Conservation (phyloP, 805 yeast species). For the Wickerhamiella cacticola region DNA sequence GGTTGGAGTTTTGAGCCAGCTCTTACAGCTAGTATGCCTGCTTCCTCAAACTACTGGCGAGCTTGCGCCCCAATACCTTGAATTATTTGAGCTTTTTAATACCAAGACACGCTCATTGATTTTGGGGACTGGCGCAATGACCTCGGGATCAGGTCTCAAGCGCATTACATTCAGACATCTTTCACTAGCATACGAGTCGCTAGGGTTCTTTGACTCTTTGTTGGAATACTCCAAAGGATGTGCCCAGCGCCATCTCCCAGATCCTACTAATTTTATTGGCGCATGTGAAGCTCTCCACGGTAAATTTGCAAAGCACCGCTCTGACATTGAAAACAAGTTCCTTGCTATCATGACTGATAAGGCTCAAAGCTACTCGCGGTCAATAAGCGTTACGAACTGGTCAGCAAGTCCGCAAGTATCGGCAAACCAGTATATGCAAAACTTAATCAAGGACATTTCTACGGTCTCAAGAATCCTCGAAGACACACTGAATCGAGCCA, state of each 20-base stretch:
- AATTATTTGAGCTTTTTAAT: constrained; percentile 41
- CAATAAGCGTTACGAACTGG: constrained; percentile 41
- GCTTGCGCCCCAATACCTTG: constrained; percentile 28
- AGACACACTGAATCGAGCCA: constrained; percentile 34
- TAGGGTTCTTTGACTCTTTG: constrained; percentile 37
- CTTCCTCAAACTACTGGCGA: constrained; percentile 37
- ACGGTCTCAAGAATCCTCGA: constrained; percentile 50
- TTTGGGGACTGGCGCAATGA: constrained; percentile 62
- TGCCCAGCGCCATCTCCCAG: constrained; percentile 25
- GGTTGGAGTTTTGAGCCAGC: constrained; percentile 37
- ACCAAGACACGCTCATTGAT: constrained; percentile 47
- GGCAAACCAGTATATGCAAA: constrained; percentile 53
- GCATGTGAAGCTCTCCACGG: constrained; percentile 34
- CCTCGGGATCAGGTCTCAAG: constrained; percentile 52
- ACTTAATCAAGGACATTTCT: constrained; percentile 52
- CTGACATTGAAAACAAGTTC: constrained; percentile 49
- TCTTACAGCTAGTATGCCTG: constrained; percentile 44
- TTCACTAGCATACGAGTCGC: constrained; percentile 54
- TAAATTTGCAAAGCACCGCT: constrained; percentile 46
- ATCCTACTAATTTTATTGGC: constrained; percentile 16
- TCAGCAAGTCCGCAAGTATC: constrained; percentile 34
- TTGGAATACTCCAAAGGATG: constrained; percentile 31
- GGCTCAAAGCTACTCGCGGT: constrained; percentile 39
- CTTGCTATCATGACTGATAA: constrained; percentile 63
- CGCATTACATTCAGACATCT: constrained; percentile 65